A percentile compares a stretch with the other conserved stretches of the same genome.
These are phyloP conservation scores for Cyphellophora attinorum DNA, from an alignment of 2,329 filamentous ascomycete genomes.

Conservation along the genomic window DNA sequence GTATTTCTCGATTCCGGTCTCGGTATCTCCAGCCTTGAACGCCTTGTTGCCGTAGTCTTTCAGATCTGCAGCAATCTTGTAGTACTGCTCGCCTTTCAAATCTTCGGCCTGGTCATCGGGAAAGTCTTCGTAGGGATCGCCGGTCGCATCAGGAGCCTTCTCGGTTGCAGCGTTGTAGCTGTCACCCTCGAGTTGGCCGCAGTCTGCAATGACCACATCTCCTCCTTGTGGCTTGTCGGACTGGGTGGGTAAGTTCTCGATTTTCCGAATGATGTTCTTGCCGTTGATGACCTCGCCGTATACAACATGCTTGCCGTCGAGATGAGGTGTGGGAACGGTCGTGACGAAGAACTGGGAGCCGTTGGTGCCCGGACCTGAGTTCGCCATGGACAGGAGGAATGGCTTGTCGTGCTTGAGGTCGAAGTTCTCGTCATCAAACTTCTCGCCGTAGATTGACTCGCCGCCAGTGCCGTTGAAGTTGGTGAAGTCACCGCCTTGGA, in stretches of 20 bases:
- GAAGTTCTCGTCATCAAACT: slow-evolving; percentile 97
- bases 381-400: slow-evolving; percentile 95
- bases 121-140: slow-evolving; percentile 91
- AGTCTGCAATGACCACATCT: slow-evolving; percentile 69
- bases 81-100: slow-evolving; percentile 57
- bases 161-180: slow-evolving; percentile 58
- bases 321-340: slow-evolving; percentile 85
- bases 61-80: slow-evolving; percentile 71
- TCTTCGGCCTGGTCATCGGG: slow-evolving; percentile 67
- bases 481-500: slow-evolving; percentile 96
- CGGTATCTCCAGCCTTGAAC: slow-evolving; percentile 69
- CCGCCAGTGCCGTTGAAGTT: slow-evolving; percentile 88
- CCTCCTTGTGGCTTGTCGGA: slow-evolving; percentile 66
- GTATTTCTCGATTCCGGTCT: slow-evolving; percentile 77
- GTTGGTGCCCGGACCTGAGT: slow-evolving; percentile 89
- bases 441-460: slow-evolving; percentile 94
- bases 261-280: slow-evolving; percentile 80
- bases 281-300: slow-evolving; percentile 91
- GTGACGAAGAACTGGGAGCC: slow-evolving; percentile 98
- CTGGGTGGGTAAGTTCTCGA: slow-evolving; percentile 73
- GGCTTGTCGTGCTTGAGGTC: slow-evolving; percentile 82
- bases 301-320: slow-evolving; percentile 94
- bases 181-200: slow-evolving; percentile 70
- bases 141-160: slow-evolving; percentile 66
- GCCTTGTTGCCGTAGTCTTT: slow-evolving; percentile 90